Conservation (phyloP, 2,329 filamentous ascomycete species). For the Penicillium hesseltinei region DNA sequence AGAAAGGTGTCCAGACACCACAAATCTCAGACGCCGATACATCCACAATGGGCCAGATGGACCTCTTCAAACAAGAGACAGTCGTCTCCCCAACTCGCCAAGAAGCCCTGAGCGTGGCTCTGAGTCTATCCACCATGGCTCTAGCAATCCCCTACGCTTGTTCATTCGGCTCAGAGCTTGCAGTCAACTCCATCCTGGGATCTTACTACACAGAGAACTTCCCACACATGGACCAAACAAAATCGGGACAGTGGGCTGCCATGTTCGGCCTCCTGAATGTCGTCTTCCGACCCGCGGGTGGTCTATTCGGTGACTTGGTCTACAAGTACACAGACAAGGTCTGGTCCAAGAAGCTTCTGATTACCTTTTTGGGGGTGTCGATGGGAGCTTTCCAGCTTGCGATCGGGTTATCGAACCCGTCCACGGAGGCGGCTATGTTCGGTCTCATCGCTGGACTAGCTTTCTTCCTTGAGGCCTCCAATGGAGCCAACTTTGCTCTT, state of each 20-base stretch:
- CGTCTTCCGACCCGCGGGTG: conserved; percentile 49
- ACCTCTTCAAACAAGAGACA: conserved; percentile 57
- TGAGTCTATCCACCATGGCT: conserved; percentile 59
- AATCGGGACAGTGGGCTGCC: conserved; percentile 55
- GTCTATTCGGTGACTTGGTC: conserved; percentile 55
- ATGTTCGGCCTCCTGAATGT: conserved; percentile 56
- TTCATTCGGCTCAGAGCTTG: conserved; percentile 60
- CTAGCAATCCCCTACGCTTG: conserved; percentile 57
- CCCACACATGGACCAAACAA: conserved; percentile 53
- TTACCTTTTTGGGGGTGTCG: conserved; percentile 56
- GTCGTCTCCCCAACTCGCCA: conserved; percentile 60
- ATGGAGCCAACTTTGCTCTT: conserved; percentile 82
- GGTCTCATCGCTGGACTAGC: conserved; percentile 74
- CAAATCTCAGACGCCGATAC: conserved; percentile 37
- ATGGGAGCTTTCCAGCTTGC: conserved; percentile 60
- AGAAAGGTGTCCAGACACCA: conserved; percentile 31
- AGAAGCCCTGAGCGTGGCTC: conserved; percentile 60
- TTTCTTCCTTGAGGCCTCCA: conserved; percentile 79
- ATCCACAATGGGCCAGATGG: conserved; percentile 49
- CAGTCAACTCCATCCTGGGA: conserved; percentile 61
- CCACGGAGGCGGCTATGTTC: conserved; percentile 64
- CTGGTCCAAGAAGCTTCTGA: conserved; percentile 64
- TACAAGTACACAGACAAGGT: conserved; percentile 53
- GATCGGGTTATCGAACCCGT: conserved; percentile 64
- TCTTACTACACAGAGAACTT: conserved; percentile 60